These are phyloP conservation scores for Eucalyptus sp. DNA, from an alignment of 345 rosid species.

Conservation along the genomic window DNA sequence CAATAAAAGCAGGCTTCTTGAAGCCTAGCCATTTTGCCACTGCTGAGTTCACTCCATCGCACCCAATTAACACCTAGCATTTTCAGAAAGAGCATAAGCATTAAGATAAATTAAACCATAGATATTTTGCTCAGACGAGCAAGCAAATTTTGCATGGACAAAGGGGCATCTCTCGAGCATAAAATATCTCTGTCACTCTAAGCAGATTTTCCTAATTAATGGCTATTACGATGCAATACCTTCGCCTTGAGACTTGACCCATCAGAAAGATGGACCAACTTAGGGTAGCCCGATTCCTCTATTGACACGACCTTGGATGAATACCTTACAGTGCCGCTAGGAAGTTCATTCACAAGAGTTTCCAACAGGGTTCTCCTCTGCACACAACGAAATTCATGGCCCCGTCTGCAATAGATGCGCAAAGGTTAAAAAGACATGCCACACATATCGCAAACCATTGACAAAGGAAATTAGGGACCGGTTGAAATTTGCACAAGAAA, in stretches of 20 bases:
- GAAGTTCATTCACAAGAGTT: constrained; percentile 40
- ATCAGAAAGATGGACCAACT: constrained; percentile 47
- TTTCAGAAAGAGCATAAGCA: not conserved
- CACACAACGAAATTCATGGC: constrained; percentile 35
- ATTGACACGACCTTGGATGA: constrained; percentile 55
- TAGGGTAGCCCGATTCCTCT: constrained; percentile 35
- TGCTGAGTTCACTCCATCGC: constrained; percentile 63
- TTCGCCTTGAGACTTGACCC: constrained; percentile 15
- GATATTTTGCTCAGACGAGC: not conserved
- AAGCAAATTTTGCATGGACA: not conserved
- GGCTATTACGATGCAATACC: not conserved
- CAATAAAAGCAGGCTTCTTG: constrained; percentile 16
- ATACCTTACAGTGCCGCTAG: constrained; percentile 47
- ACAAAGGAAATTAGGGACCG: not conserved
- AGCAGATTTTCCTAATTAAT: not conserved
- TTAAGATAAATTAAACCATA: not conserved
- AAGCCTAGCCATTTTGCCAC: constrained; percentile 63
- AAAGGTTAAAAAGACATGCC: not conserved
- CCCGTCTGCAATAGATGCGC: not conserved
- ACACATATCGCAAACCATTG: not conserved
- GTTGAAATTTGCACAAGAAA: not conserved
- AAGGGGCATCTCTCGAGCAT: not conserved
- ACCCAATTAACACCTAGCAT: constrained; percentile 52
- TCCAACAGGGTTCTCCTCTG: constrained; percentile 42
- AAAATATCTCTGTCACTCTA: too few species aligned